A percentile compares a stretch with the other conserved stretches of the same genome.
Conservation (phyloP, 2,329 filamentous ascomycete genomes). For the Sporothrix brasiliensis region DNA sequence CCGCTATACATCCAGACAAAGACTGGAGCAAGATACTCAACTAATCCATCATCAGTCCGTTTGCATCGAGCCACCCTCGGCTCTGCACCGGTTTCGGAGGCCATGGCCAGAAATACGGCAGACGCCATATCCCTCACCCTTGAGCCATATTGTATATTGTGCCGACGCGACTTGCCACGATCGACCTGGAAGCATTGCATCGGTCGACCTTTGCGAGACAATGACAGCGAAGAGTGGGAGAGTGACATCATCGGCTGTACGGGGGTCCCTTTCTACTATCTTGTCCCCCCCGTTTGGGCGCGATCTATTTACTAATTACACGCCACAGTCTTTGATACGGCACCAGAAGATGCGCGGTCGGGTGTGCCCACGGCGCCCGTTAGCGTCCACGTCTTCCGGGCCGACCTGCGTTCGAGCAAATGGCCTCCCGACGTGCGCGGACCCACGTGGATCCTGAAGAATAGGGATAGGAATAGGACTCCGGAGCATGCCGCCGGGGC, state of each 20-base stretch:
- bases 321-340: conserved; percentile 24
- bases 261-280: conserved; percentile 6
- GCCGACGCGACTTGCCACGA: conserved; percentile 26
- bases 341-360: background rate
- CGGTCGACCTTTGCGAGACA: conserved; percentile 19
- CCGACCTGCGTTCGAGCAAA: conserved; percentile 23
- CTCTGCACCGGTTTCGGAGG: background rate
- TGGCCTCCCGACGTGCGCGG: conserved; percentile 6
- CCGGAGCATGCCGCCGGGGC: conserved; percentile 2
- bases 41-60: background rate
- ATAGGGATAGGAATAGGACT: conserved; percentile 3
- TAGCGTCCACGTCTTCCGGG: conserved; percentile 25
- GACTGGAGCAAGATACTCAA: background rate
- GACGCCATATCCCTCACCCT: conserved; percentile 25
- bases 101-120: conserved; percentile 23
- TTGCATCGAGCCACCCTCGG: background rate
- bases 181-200: conserved; percentile 25
- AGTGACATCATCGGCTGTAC: conserved; percentile 22
- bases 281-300: background rate
- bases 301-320: background rate
- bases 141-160: conserved; percentile 28
- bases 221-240: conserved; percentile 23
- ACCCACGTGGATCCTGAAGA: background rate
- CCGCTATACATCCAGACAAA: background rate
- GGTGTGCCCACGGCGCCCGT: conserved; percentile 9